Percentiles rank a stretch among this genome's conserved stretches.
These are phyloP conservation scores for Gnetum montanum DNA, from an alignment of 75 land plant species.

Conservation along the genomic window DNA sequence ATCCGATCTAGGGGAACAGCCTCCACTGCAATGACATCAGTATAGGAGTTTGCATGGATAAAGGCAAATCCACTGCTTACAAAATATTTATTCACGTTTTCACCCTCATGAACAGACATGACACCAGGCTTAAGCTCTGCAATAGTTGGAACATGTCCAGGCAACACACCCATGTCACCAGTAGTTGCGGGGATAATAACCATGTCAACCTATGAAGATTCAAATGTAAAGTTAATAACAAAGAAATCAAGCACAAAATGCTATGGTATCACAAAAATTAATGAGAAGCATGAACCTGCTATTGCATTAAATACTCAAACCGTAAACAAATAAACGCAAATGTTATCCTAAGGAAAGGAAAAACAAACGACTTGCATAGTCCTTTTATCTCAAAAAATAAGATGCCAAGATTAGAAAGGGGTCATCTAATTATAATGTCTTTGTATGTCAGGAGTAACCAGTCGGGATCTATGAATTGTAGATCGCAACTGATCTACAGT, in stretches of 20 bases:
- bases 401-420: too few species aligned
- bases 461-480: too few species aligned
- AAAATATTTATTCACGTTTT: constrained; percentile 67
- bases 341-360: too few species aligned
- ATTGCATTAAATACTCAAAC: too few species aligned
- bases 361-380: too few species aligned
- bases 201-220: constrained; percentile 67
- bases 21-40: constrained; percentile 81
- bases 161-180: constrained; percentile 95
- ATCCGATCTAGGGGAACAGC: constrained; percentile 67
- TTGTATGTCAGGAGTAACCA: too few species aligned
- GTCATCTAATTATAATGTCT: too few species aligned
- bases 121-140: constrained; percentile 93
- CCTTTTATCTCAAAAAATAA: too few species aligned
- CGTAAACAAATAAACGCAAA: too few species aligned
- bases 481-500: too few species aligned
- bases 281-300: too few species aligned
- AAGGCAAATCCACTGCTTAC: constrained; percentile 96
- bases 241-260: background rate
- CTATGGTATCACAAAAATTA: background rate
- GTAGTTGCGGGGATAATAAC: constrained; percentile 84
- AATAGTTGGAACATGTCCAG: constrained; percentile 89
- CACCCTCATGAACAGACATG: constrained; percentile 80
- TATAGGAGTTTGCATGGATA: constrained; percentile 80
- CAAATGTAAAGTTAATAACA: background rate